Conservation (phyloP, 2,329 filamentous ascomycete genomes). For the Aspergillus sp. region DNA sequence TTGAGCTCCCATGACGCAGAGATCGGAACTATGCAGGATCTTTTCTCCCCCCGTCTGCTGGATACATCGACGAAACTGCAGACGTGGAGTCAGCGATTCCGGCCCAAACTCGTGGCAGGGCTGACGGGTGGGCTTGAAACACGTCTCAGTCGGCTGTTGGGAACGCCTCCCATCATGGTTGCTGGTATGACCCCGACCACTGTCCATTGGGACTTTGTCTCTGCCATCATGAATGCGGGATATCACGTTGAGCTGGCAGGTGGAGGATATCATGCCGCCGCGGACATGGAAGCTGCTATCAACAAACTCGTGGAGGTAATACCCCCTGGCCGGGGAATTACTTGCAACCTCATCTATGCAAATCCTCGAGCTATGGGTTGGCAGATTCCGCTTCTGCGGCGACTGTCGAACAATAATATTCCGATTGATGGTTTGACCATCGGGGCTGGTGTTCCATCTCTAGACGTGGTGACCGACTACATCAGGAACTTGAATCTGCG, state of each 20-base stretch:
- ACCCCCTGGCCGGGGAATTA: slow-evolving; percentile 60
- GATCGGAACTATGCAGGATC: slow-evolving; percentile 15
- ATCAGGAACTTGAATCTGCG: slow-evolving; percentile 89
- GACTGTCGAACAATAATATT: slow-evolving; percentile 68
- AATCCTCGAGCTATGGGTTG: slow-evolving; percentile 52
- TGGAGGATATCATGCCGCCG: slow-evolving; percentile 50
- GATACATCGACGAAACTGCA: slow-evolving; percentile 70
- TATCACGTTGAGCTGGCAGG: slow-evolving; percentile 49
- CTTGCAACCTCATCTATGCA: slow-evolving; percentile 54
- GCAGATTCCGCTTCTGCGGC: slow-evolving; percentile 52
- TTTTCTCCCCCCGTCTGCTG: slow-evolving; percentile 12
- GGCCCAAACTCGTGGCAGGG: slow-evolving; percentile 76
- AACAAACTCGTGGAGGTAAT: slow-evolving; percentile 57
- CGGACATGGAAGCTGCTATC: slow-evolving; percentile 46
- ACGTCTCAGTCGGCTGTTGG: slow-evolving; percentile 86
- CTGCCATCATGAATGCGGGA: slow-evolving; percentile 52
- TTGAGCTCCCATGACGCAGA: slow-evolving; percentile 14
- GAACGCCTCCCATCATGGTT: slow-evolving; percentile 82
- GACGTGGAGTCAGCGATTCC: slow-evolving; percentile 93
- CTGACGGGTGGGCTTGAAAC: slow-evolving; percentile 92
- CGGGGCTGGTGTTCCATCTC: slow-evolving; percentile 87
- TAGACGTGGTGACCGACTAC: slow-evolving; percentile 90
- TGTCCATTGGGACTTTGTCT: slow-evolving; percentile 68
- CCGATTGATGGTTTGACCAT: slow-evolving; percentile 89
- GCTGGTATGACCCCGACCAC: slow-evolving; percentile 93